Evolutionary conservation across 441 rosid species (phyloP).

Genomic region (Pelargonium fulgidum): DNA sequence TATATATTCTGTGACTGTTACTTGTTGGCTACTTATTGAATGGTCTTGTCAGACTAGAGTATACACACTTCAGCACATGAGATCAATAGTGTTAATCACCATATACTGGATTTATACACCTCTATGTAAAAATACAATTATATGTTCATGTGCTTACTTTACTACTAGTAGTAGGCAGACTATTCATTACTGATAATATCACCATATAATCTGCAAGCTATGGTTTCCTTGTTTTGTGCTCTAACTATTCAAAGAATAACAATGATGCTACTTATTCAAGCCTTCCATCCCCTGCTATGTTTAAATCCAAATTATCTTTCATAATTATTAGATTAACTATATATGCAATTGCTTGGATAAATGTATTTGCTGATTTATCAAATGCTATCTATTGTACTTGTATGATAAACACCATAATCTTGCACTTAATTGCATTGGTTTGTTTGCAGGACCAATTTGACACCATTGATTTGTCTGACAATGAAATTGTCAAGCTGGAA

Average conservation of each 20-base stretch:
- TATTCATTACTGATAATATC: too few species aligned
- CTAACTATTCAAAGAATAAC: too few species aligned
- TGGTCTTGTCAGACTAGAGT: neutral
- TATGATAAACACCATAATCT: too few species aligned
- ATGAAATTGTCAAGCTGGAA: conserved; percentile 97
- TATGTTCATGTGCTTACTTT: neutral
- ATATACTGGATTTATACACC: neutral
- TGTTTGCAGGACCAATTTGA: conserved; percentile 85
- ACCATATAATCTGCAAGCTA: too few species aligned
- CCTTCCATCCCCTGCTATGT: neutral
- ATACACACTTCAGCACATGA: too few species aligned
- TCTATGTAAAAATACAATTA: neutral
- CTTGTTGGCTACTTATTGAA: neutral
- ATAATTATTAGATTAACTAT: neutral
- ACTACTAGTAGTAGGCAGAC: too few species aligned
- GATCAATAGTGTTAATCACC: neutral
- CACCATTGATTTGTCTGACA: conserved; percentile 89
- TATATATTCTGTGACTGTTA: neutral
- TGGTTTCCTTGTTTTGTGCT: too few species aligned
- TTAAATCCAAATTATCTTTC: neutral
- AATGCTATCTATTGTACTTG: neutral
- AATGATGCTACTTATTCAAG: too few species aligned
- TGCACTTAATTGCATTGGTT: conserved; percentile 7
- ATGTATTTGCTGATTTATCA: neutral
- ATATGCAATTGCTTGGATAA: neutral